Evolutionary conservation across 2,329 filamentous ascomycete species (phyloP).

Genomic region (Colletotrichum sp.): DNA sequence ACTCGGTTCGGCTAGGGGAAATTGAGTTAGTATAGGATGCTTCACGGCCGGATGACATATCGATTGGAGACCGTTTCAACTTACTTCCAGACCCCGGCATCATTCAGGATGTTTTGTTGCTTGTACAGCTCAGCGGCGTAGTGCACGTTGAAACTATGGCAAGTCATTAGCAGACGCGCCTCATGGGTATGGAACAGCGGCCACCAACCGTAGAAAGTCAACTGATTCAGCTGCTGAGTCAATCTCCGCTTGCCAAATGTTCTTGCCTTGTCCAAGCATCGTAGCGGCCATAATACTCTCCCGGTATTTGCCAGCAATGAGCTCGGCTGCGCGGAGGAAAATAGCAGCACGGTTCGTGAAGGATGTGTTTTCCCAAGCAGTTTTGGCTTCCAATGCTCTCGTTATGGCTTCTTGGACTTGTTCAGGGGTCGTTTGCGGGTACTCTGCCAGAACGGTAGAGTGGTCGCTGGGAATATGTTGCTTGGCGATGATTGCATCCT

Average conservation of each 20-base stretch:
- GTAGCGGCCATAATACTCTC: constrained; percentile 96
- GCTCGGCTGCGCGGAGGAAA: constrained; percentile 94
- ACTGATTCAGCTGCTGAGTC: constrained; percentile 92
- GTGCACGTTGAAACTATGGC: constrained; percentile 76
- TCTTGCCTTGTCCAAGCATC: constrained; percentile 97
- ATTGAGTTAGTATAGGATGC: neutral
- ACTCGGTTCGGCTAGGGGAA: constrained; percentile 67
- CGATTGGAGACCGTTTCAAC: neutral
- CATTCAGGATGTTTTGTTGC: constrained; percentile 84
- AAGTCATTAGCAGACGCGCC: too few species aligned
- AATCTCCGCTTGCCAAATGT: constrained; percentile 98
- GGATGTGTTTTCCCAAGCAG: constrained; percentile 82
- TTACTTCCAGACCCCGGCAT: constrained; percentile 82
- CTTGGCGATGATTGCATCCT: neutral
- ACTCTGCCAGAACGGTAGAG: constrained; percentile 76
- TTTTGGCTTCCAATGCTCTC: constrained; percentile 81
- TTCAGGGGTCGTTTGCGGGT: constrained; percentile 78
- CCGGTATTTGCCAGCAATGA: constrained; percentile 89
- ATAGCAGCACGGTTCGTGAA: constrained; percentile 91
- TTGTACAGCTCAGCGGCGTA: constrained; percentile 91
- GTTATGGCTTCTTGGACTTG: constrained; percentile 84
- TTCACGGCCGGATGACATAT: neutral
- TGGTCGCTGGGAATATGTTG: constrained; percentile 70
- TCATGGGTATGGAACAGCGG: too few species aligned
- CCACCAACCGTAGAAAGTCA: constrained; percentile 75